Conservation (phyloP, 2,329 filamentous ascomycete species). For the Xylaria sp. region DNA sequence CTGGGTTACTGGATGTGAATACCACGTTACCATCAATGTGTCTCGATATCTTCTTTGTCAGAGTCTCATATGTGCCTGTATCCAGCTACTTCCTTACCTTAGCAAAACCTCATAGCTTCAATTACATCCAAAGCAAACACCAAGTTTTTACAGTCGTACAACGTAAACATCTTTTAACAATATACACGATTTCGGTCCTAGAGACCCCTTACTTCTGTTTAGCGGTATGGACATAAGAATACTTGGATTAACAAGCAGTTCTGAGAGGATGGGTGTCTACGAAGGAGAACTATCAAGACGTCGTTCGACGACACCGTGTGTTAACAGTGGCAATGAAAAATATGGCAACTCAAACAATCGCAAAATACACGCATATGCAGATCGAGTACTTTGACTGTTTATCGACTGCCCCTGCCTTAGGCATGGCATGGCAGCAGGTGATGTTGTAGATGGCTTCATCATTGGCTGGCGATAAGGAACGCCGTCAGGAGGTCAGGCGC, state of each 20-base stretch:
- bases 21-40: background rate
- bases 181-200: too few relatives aligned
- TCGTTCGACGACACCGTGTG: background rate
- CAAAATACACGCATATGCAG: background rate
- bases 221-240: too few relatives aligned
- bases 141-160: too few relatives aligned
- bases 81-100: too few relatives aligned
- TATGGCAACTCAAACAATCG: too few relatives aligned
- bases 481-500: slow-evolving; percentile 7
- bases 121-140: too few relatives aligned
- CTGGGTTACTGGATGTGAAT: background rate
- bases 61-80: background rate
- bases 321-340: background rate
- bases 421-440: background rate
- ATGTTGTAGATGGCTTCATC: slow-evolving; percentile 3
- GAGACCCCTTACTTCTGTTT: too few relatives aligned
- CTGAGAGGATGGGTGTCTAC: too few relatives aligned
- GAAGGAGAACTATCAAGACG: background rate
- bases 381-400: background rate
- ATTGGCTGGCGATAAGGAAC: slow-evolving; percentile 26
- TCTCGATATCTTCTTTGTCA: background rate
- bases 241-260: too few relatives aligned
- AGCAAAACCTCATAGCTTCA: too few relatives aligned
- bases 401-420: background rate
- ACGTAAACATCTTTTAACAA: too few relatives aligned